Base-by-base conservation (phyloP, 805 yeast species). In the Suhomyces sp. region DNA sequence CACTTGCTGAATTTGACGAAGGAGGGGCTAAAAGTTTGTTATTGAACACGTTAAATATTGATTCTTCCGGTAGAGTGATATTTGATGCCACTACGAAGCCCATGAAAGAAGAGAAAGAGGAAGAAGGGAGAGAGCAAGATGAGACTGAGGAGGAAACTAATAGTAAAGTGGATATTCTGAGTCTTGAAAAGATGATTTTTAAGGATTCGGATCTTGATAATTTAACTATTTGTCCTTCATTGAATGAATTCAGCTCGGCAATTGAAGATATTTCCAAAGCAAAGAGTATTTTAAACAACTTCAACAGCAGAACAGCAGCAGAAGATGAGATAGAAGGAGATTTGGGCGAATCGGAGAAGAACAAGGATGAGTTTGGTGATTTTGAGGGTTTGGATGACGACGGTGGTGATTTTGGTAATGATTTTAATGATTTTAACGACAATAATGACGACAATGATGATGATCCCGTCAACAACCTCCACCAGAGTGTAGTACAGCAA, bases 21-120 rank as follows among this genome's bases (percentile, higher is more conserved):
- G 92, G 92, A 40, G 93, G 94, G 2, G 86, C 93, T 6, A 87
- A 85, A 62, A 82, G 88, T 54, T 71, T 88, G 48, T 67, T 87
- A 44, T 64, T 86, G 56, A 87, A 87, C 56, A 81, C 88, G 0
- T 74, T 87, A 45, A 75, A 76, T 55, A 73, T 84, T 13, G 86
- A 86, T 59, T 52, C 65, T 0, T 60, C 77, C 1, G 82, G 84
- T 0, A 68, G 86, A 59, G 84, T 87, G 3, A 81, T 86, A 1
- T 86, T 87, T 62, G 93, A 85, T 62, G 89, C 90, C 26, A 73
- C 77, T 12, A 70, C 73, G 7, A 73, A 62, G 48, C 71, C 70
- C 44, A 57, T 55, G 53, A 59, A 54, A 53, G 59, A 45, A 45
- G 40, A 35, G 2, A 44, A 19, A 7, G 47, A 52, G 7, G 51